A percentile compares a stretch with the other conserved stretches of the same genome.
Evolutionary conservation across 257 asterid species (phyloP).

Genomic region (Capsicum pubescens): DNA sequence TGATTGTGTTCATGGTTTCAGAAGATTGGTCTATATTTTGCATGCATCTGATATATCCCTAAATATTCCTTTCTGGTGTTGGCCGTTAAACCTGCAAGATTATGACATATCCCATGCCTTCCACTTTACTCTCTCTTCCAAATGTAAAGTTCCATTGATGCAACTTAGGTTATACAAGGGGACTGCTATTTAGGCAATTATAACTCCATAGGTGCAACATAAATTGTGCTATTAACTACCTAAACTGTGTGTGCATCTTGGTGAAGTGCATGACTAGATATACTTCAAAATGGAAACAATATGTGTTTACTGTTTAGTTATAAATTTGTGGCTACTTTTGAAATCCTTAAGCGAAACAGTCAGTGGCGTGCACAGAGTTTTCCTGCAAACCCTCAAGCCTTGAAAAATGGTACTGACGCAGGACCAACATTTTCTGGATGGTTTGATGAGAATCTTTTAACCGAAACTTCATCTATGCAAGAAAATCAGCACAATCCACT

Average conservation of each 20-base stretch:
- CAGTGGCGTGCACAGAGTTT: background rate
- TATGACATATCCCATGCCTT: background rate
- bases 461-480: background rate
- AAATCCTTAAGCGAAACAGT: slow-evolving; percentile 3
- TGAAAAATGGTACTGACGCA: slow-evolving; percentile 7
- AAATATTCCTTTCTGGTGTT: background rate
- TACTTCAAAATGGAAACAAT: background rate
- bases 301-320: background rate
- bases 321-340: background rate
- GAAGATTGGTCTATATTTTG: background rate
- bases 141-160: background rate
- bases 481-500: background rate
- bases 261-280: background rate
- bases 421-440: slow-evolving; percentile 8
- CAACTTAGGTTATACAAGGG: too few species aligned
- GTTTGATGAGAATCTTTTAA: slow-evolving; percentile 22
- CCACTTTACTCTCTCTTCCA: slow-evolving; percentile 5
- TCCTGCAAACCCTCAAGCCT: slow-evolving; percentile 18
- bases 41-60: slow-evolving; percentile 3
- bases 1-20: background rate
- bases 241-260: background rate
- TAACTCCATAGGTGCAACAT: background rate
- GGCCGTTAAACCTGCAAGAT: background rate
- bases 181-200: slow-evolving; percentile 10
- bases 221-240: slow-evolving; percentile 11